Evolutionary conservation across 371 early-diverging fungal genomes (phyloP).

Genomic region (Haplosporangium sp.): DNA sequence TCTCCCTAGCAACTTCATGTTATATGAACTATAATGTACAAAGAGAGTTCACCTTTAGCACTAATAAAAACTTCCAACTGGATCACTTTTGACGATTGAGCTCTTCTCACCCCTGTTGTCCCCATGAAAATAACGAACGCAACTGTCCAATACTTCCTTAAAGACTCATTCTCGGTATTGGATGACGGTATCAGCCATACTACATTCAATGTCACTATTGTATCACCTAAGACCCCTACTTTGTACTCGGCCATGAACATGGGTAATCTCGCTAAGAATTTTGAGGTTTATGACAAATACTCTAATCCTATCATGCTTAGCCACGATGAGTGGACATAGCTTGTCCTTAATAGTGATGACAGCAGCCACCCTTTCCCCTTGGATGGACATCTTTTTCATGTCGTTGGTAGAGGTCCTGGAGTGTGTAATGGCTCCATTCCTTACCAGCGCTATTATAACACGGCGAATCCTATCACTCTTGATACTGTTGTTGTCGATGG

Average conservation of each 20-base stretch:
- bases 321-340: conserved; percentile 15
- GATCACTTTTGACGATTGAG: conserved; percentile 61
- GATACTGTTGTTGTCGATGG: conserved; percentile 71
- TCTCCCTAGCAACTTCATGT: conserved; percentile 62
- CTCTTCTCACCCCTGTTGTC: conserved; percentile 53
- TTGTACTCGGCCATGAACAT: conserved; percentile 74
- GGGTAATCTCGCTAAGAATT: conserved; percentile 65
- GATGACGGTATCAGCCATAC: conserved; percentile 83
- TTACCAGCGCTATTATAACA: conserved; percentile 24
- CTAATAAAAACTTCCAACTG: conserved; percentile 45
- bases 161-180: conserved; percentile 69
- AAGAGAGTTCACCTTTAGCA: conserved; percentile 55
- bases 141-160: conserved; percentile 62
- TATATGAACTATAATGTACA: conserved; percentile 65
- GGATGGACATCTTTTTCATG: conserved; percentile 83
- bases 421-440: conserved; percentile 38
- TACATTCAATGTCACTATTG: conserved; percentile 80
- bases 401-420: conserved; percentile 63
- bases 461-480: conserved; percentile 65
- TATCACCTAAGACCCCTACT: conserved; percentile 72
- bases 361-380: conserved; percentile 81
- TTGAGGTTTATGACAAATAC: too few species aligned
- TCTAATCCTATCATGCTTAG: conserved; percentile 58
- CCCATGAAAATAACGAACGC: conserved; percentile 53
- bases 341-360: conserved; percentile 70